These are phyloP conservation scores for Apodospora peruviana DNA, from an alignment of 495 filamentous ascomycete genomes.

Conservation along the genomic window DNA sequence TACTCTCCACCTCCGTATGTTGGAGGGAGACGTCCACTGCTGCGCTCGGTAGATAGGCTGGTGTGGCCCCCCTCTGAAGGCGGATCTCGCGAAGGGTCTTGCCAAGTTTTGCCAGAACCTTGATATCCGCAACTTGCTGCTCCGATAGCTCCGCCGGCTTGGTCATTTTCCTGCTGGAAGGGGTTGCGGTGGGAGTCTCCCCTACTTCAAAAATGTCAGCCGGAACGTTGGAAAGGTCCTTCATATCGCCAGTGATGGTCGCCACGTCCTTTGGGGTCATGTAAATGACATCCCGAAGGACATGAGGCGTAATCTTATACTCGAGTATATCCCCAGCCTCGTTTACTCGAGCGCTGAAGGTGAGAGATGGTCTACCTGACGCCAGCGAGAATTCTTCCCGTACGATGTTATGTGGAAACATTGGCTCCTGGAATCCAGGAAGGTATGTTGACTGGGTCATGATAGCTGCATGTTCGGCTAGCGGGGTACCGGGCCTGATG, in stretches of 20 bases:
- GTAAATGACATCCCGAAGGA: constrained; percentile 64
- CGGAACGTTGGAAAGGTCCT: constrained; percentile 1
- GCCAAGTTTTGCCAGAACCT: constrained; percentile 30
- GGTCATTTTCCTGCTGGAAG: constrained; percentile 27
- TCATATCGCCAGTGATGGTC: constrained; percentile 38
- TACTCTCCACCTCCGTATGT: constrained; percentile 7
- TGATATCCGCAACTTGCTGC: constrained; percentile 25
- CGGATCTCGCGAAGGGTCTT: constrained; percentile 26
- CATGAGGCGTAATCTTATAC: constrained; percentile 63
- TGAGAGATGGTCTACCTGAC: constrained; percentile 62
- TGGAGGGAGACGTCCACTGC: constrained; percentile 29
- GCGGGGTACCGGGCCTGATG: constrained; percentile 49
- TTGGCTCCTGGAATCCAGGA: constrained; percentile 64
- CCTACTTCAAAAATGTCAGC: constrained; percentile 28
- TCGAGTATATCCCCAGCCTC: constrained; percentile 62
- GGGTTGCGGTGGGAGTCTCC: constrained; percentile 11
- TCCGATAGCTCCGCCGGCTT: constrained; percentile 23
- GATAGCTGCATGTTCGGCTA: constrained; percentile 60
- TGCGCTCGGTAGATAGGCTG: constrained; percentile 27
- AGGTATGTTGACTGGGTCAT: constrained; percentile 66
- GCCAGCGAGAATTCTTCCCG: constrained; percentile 63
- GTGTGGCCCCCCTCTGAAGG: constrained; percentile 33
- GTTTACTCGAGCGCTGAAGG: constrained; percentile 70
- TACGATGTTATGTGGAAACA: constrained; percentile 61
- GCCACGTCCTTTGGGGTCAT: constrained; percentile 59